Percentiles rank a stretch among this genome's conserved stretches.
These are phyloP conservation scores for Pseudohalonectria lignicola DNA, from an alignment of 2,329 filamentous ascomycete genomes.

Conservation along the genomic window DNA sequence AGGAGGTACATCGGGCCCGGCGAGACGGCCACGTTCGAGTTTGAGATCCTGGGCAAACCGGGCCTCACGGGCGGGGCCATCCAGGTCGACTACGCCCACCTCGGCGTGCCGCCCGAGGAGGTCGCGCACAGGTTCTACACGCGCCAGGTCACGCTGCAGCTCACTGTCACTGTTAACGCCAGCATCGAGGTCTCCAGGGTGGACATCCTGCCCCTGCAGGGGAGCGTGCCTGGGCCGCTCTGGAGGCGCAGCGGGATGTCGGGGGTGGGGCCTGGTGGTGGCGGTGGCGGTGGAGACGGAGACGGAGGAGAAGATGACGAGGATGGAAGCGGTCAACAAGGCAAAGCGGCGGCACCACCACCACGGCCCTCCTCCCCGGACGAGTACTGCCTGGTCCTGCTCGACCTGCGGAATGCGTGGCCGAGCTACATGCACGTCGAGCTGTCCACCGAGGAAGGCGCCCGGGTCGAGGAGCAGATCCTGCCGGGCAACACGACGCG, in stretches of 20 bases:
- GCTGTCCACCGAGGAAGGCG: slow-evolving; percentile 34
- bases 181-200: slow-evolving; percentile 74
- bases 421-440: slow-evolving; percentile 64
- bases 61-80: slow-evolving; percentile 70
- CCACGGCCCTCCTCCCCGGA: slow-evolving; percentile 19
- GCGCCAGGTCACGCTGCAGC: slow-evolving; percentile 66
- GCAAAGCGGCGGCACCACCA: not conserved
- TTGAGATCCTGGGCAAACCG: slow-evolving; percentile 79
- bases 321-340: not conserved
- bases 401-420: slow-evolving; percentile 88
- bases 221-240: slow-evolving; percentile 48
- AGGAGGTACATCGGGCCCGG: slow-evolving; percentile 52
- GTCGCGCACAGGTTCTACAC: slow-evolving; percentile 70
- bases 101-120: slow-evolving; percentile 60
- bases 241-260: slow-evolving; percentile 42
- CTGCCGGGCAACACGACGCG: slow-evolving; percentile 61
- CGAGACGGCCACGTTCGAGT: slow-evolving; percentile 58
- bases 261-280: too few species aligned
- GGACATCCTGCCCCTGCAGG: slow-evolving; percentile 65
- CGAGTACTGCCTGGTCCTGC: slow-evolving; percentile 65
- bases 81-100: slow-evolving; percentile 75
- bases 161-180: slow-evolving; percentile 85
- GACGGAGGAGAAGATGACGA: slow-evolving; percentile 17
- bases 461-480: slow-evolving; percentile 42
- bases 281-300: too few species aligned